Evolutionary conservation across 495 filamentous ascomycete species (phyloP).

Genomic region (Tuber umbilicatum): DNA sequence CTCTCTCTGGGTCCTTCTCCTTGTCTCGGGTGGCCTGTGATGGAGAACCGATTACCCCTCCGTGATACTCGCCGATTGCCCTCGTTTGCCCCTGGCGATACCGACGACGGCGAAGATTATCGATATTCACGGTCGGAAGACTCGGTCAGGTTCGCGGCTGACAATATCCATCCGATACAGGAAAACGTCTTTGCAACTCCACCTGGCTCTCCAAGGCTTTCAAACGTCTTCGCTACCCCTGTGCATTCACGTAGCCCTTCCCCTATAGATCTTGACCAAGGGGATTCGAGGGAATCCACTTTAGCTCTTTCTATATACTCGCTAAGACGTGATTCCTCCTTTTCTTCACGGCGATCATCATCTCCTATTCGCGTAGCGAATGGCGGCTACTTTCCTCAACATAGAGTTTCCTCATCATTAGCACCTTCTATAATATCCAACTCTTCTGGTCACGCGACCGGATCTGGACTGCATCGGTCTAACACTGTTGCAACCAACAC

Average conservation of each 20-base stretch:
- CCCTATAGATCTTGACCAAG: slow-evolving; percentile 5
- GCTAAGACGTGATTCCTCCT: slow-evolving; percentile 19
- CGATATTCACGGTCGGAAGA: slow-evolving; percentile 23
- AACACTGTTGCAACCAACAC: slow-evolving; percentile 33
- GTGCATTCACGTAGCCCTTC: slow-evolving; percentile 26
- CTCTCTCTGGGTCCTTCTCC: neutral
- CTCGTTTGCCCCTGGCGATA: slow-evolving; percentile 28
- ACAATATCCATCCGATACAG: slow-evolving; percentile 18
- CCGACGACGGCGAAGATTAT: slow-evolving; percentile 24
- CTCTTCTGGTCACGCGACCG: slow-evolving; percentile 15
- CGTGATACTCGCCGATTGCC: slow-evolving; percentile 18
- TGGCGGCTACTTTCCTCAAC: slow-evolving; percentile 23
- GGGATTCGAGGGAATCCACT: neutral
- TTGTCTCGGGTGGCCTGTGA: slow-evolving; percentile 2
- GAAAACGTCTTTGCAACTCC: slow-evolving; percentile 13
- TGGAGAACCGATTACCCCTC: slow-evolving; percentile 34
- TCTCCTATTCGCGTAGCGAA: slow-evolving; percentile 27
- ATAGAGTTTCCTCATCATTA: slow-evolving; percentile 28
- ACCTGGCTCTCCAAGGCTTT: slow-evolving; percentile 8
- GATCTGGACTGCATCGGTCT: slow-evolving; percentile 22
- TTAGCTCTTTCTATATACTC: neutral
- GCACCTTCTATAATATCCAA: slow-evolving; percentile 31
- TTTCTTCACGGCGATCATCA: slow-evolving; percentile 26
- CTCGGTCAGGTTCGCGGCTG: slow-evolving; percentile 14
- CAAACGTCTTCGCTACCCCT: slow-evolving; percentile 29